A percentile compares a stretch with the other conserved stretches of the same genome.
These are phyloP conservation scores for Penicillium sp. DNA, from an alignment of 2,329 filamentous ascomycete species.

Conservation along the genomic window DNA sequence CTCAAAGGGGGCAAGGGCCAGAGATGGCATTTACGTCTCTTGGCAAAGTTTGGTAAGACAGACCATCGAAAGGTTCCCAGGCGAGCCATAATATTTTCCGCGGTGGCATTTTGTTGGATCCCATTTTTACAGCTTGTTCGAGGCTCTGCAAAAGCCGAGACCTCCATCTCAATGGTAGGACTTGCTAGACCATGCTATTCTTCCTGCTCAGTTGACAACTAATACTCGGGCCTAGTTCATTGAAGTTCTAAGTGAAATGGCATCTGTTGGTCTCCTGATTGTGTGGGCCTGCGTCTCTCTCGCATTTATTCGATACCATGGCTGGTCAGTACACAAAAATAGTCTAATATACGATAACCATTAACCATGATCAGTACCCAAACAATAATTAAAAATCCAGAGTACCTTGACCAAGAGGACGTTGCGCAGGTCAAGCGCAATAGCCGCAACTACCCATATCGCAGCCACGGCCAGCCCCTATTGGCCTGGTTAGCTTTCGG, in stretches of 20 bases:
- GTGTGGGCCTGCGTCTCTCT: constrained; percentile 46
- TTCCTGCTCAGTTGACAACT: neutral
- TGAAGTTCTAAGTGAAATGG: constrained; percentile 41
- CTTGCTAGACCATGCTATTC: neutral
- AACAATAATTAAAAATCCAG: neutral
- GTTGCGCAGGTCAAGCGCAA: neutral
- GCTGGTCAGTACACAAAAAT: constrained; percentile 27
- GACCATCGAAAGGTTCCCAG: constrained; percentile 34
- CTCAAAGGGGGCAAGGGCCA: constrained; percentile 17
- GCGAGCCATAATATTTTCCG: constrained; percentile 39
- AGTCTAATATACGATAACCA: neutral
- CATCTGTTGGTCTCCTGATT: constrained; percentile 33
- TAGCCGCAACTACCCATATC: constrained; percentile 39
- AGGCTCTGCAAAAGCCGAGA: neutral
- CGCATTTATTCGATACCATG: constrained; percentile 43
- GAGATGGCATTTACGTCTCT: constrained; percentile 7
- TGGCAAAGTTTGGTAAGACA: constrained; percentile 29
- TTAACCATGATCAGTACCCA: neutral
- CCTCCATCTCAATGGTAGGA: neutral
- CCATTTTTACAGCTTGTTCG: constrained; percentile 40
- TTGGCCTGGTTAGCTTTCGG: constrained; percentile 36
- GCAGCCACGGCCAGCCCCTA: constrained; percentile 41
- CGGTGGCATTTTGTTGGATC: constrained; percentile 45
- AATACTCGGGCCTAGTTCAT: constrained; percentile 33
- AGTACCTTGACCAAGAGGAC: constrained; percentile 3